Evolutionary conservation across 1,284 basidiomycete species (phyloP), one percentile per base, ranked within the genome.

Genomic region (Ceratobasidium sp.): DNA sequence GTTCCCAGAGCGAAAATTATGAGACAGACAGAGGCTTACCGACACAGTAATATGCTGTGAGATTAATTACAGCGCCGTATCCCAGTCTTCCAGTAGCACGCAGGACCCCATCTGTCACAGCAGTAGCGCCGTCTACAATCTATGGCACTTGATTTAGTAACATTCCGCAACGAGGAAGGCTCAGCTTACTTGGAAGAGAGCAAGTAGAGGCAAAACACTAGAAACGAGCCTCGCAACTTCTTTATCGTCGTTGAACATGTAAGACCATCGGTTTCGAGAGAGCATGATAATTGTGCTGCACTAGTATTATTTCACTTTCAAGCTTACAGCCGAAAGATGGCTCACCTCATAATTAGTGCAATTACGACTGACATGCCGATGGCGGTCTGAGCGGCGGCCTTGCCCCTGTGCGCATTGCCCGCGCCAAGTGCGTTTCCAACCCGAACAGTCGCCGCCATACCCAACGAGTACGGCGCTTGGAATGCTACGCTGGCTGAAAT

Each of bases 201-300:
- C 91, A 6, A 88, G 87, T 20, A 94, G 82, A 0, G 95, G 94
- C 56, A 97, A 84, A 76, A 96, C 92, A 0, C 87, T 84, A 3
- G 93, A 90, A 23, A 95, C 93, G 15, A 94, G 86, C 4, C 80
- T 75, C 44, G 92, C 88, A 4, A 95, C 93, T 81, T 85, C 91
- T 90, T 90, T 88, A 85, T 97, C 96, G 74, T 91, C 87, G 82
- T 96, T 97, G 88, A 97, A 98, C 44, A 97, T 84, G 82, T 92
- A 91, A 2, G 89, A 95, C 94, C 94, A 96, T 4, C 86, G 86
- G 48, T 90, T 84, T 7, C 94, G 88, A 87, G 95, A 95, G 15
- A 89, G 83, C 80, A 96, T 82, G 83, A 95, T 94, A 83, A 95
- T 86, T 0, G 88, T 82, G 79, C 93, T 95, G 81, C 57, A 64